Evolutionary conservation across 139 green algal genomes (phyloP).

Genomic region (Chlorella sp.): DNA sequence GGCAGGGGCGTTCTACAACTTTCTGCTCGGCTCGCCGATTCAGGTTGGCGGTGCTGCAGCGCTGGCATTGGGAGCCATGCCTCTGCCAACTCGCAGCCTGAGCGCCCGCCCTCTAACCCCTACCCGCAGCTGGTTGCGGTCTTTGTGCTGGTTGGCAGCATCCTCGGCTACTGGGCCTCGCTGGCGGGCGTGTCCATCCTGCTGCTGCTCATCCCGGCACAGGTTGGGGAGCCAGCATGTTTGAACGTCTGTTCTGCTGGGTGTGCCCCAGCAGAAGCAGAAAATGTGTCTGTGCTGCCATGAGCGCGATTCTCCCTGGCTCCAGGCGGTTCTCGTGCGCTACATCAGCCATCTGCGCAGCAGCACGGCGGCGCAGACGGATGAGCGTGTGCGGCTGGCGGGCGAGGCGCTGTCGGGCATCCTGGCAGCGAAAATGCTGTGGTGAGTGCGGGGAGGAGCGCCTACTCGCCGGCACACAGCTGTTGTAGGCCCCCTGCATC

Average conservation of each 20-base stretch:
- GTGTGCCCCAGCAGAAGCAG: not conserved
- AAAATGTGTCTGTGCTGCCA: too few species aligned
- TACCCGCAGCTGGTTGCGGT: slow-evolving; percentile 65
- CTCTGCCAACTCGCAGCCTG: not conserved
- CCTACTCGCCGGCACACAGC: not conserved
- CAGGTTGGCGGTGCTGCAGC: not conserved
- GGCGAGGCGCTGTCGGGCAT: slow-evolving; percentile 56
- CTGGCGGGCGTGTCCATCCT: slow-evolving; percentile 64
- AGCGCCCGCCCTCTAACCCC: not conserved
- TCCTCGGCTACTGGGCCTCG: slow-evolving; percentile 69
- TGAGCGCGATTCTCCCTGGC: too few species aligned
- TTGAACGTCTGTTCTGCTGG: not conserved
- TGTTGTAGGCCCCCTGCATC: not conserved
- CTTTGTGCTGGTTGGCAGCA: slow-evolving; percentile 66
- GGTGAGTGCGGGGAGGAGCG: slow-evolving; percentile 19
- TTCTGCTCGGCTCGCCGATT: slow-evolving; percentile 31
- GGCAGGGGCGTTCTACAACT: slow-evolving; percentile 74
- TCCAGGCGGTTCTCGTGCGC: slow-evolving; percentile 57
- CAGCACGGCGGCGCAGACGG: slow-evolving; percentile 54
- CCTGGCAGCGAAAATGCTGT: slow-evolving; percentile 85
- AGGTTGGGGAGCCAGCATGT: slow-evolving; percentile 31
- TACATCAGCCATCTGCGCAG: slow-evolving; percentile 56
- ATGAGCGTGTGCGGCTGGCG: slow-evolving; percentile 81
- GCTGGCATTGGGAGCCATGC: not conserved
- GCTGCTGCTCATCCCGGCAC: slow-evolving; percentile 70